Base-by-base conservation (phyloP, 176 grass and related monocot species). In the Phragmites australis region DNA sequence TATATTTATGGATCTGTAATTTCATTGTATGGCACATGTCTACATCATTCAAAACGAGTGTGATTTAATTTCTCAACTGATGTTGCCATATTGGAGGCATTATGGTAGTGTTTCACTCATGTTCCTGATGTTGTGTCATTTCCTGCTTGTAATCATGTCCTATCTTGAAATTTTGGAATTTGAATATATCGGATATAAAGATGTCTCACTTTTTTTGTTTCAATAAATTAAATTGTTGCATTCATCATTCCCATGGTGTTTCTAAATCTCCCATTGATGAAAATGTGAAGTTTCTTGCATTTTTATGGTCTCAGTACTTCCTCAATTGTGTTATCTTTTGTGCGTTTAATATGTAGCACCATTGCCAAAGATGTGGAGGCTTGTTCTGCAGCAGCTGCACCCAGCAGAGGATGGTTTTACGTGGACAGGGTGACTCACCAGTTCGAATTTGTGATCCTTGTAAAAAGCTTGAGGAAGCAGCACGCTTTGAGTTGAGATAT, bases 371-470 rank as follows among this genome's bases (percentile, higher is more conserved):
- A 89, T 98, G 95, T 18, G 95, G 95, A 22, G 90, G 95, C 19
- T 76, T 98, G 49, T 98, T 98, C 65, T 98, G 95, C 54, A 92
- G 88, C 52, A 91, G 56, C 75, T 98, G 95, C 83, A 94, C 90
- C 49, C 88, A 84, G 7, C 92, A 94, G 78, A 86, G 90, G 72
- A 98, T 98, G 95, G 64, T 91, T 75, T 93, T 98, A 86, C 87
- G 92, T 72, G 95, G 95, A 68, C 90, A 94, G 60, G 95, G 95
- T 27, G 95, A 98, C 62, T 92, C 92, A 67, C 78, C 88, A 49
- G 95, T 98, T 72, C 84, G 90, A 67, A 94, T 94, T 16, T 98
- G 95, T 79, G 84, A 89, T n/a, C 95, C 95, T 48, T 98, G 95
- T 74, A 94, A 98, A 83, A 93, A 87, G 50, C 76, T 94, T 50